A percentile compares a stretch with the other conserved stretches of the same genome.
Evolutionary conservation across 208 protist species (phyloP).

Genomic region (Leishmania turanica): DNA sequence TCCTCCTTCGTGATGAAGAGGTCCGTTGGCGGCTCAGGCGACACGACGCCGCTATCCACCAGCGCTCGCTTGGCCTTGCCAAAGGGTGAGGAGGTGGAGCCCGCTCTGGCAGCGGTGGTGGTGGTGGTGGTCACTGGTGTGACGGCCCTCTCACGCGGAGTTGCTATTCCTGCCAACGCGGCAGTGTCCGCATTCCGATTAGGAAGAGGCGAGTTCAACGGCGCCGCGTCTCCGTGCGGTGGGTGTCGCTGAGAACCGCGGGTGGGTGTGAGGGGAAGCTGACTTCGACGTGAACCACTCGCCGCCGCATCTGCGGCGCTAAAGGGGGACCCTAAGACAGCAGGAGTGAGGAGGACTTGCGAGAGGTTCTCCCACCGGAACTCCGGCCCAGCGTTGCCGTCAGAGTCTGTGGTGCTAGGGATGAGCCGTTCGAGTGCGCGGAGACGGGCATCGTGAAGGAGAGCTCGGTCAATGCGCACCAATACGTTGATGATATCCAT

Average conservation of each 20-base stretch:
- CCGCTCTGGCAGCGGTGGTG: neutral
- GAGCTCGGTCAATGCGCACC: constrained; percentile 47
- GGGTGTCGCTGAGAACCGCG: constrained; percentile 1
- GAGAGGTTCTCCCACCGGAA: constrained; percentile 33
- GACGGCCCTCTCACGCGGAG: neutral
- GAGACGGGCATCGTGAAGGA: constrained; percentile 24
- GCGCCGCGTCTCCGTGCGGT: neutral
- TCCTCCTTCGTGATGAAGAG: constrained; percentile 24
- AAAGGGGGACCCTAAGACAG: neutral
- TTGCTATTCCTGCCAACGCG: neutral
- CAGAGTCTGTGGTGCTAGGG: neutral
- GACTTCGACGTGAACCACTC: neutral
- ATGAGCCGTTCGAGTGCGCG: constrained; percentile 15
- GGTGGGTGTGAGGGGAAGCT: neutral
- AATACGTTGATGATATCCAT: constrained; percentile 59
- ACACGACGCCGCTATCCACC: constrained; percentile 16
- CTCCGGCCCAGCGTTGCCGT: constrained; percentile 4
- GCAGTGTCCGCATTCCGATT: neutral
- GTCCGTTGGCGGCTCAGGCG: constrained; percentile 11
- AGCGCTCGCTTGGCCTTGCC: constrained; percentile 18
- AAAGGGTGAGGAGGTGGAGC: constrained; percentile 7
- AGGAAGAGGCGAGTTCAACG: constrained; percentile 2
- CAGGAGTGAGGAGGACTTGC: constrained; percentile 16
- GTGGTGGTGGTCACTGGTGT: neutral
- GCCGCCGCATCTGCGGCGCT: neutral